phyloP scores from a whole-genome alignment of 352 stramenopile genomes.

The Globisporangium radiosum region DNA sequence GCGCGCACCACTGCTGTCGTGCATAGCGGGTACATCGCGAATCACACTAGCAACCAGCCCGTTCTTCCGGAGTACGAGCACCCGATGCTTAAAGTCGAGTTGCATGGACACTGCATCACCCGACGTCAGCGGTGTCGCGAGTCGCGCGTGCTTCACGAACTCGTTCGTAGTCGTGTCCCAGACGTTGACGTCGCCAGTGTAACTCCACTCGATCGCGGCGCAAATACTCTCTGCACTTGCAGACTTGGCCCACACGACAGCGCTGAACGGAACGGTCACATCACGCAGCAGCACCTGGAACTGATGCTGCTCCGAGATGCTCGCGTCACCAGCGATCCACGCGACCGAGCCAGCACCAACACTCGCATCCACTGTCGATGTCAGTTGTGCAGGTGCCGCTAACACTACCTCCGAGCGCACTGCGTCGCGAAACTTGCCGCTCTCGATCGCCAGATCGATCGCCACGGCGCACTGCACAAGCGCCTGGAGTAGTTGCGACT shows the following conservation, averaged over 20 bases:
- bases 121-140: constrained; percentile 19
- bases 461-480: constrained; percentile 52
- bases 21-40: neutral
- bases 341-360: neutral
- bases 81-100: constrained; percentile 25
- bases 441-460: constrained; percentile 55
- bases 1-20: neutral
- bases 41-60: constrained; percentile 17
- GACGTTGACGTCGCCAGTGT: constrained; percentile 15
- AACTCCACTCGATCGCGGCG: constrained; percentile 21
- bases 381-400: neutral
- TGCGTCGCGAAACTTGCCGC: constrained; percentile 1
- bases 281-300: constrained; percentile 15
- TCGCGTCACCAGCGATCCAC: constrained; percentile 1
- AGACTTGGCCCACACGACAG: constrained; percentile 2
- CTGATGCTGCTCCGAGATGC: neutral
- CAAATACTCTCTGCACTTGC: neutral
- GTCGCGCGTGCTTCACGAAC: constrained; percentile 13
- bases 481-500: constrained; percentile 55
- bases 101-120: constrained; percentile 38
- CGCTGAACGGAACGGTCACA: constrained; percentile 20
- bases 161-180: constrained; percentile 3
- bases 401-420: neutral
- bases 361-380: neutral
- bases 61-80: constrained; percentile 39